Evolutionary conservation across 495 filamentous ascomycete species (phyloP).

Genomic region (Letharia columbiana): DNA sequence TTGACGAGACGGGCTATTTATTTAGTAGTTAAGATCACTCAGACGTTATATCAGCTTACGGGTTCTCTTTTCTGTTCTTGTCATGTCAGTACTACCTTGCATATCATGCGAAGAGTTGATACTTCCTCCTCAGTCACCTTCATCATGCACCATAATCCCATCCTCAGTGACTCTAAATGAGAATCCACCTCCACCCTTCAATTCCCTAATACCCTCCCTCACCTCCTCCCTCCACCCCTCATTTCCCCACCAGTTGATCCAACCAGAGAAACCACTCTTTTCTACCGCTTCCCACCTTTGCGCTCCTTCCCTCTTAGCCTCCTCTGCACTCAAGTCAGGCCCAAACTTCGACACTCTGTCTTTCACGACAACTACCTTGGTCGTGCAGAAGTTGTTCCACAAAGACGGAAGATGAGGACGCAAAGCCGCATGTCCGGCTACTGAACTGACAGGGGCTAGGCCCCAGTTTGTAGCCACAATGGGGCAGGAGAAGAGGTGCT

Average conservation of each 20-base stretch:
- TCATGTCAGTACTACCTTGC: neutral
- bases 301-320: conserved; percentile 45
- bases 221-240: conserved; percentile 35
- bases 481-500: conserved; percentile 26
- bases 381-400: conserved; percentile 40
- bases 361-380: conserved; percentile 42
- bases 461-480: conserved; percentile 26
- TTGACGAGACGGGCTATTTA: too few species aligned
- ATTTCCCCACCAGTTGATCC: conserved; percentile 39
- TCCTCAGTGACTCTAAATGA: conserved; percentile 3
- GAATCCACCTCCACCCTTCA: conserved; percentile 17
- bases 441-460: conserved; percentile 27
- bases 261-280: conserved; percentile 36
- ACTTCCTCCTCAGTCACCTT: neutral
- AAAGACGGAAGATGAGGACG: conserved; percentile 37
- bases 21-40: neutral
- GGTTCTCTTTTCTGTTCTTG: neutral
- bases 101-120: neutral
- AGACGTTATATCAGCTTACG: neutral
- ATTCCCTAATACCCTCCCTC: conserved; percentile 13
- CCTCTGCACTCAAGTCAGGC: conserved; percentile 43
- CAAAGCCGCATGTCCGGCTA: conserved; percentile 31
- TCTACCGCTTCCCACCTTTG: conserved; percentile 36
- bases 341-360: conserved; percentile 45
- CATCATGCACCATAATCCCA: conserved; percentile 6